These are phyloP conservation scores for Paramecium caudatum DNA, from an alignment of 73 alveolate genomes.

Conservation along the genomic window DNA sequence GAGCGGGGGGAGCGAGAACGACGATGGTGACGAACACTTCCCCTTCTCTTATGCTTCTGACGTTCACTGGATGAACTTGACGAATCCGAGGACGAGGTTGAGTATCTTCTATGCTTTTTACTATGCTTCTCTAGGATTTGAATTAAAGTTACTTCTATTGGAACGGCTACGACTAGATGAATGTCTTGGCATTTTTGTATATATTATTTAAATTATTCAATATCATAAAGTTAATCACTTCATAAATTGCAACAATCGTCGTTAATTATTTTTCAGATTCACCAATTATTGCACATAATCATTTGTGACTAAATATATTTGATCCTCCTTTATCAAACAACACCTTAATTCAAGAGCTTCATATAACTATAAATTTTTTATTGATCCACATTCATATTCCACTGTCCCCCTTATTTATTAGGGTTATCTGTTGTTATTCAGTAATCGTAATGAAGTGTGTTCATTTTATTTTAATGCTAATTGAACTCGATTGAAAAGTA, in stretches of 20 bases:
- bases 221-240: conserved; percentile 4
- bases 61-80: neutral
- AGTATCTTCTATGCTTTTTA: conserved; percentile 3
- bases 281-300: conserved; percentile 4
- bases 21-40: neutral
- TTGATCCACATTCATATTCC: neutral
- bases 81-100: conserved; percentile 14
- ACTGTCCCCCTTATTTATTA: neutral
- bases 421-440: neutral
- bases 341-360: neutral
- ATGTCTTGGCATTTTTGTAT: conserved; percentile 30
- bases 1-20: conserved; percentile 34
- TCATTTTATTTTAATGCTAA: neutral
- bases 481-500: neutral
- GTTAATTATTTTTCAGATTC: neutral
- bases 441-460: neutral
- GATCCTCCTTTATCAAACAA: neutral
- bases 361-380: neutral
- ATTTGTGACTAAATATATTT: neutral
- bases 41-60: neutral
- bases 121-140: conserved; percentile 12
- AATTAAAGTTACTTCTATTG: neutral
- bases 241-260: conserved; percentile 15
- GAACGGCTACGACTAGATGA: neutral
- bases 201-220: conserved; percentile 28